Evolutionary conservation across 257 asterid species (phyloP), one percentile per base, ranked within the genome.

Genomic region (Forsythia suspensa): DNA sequence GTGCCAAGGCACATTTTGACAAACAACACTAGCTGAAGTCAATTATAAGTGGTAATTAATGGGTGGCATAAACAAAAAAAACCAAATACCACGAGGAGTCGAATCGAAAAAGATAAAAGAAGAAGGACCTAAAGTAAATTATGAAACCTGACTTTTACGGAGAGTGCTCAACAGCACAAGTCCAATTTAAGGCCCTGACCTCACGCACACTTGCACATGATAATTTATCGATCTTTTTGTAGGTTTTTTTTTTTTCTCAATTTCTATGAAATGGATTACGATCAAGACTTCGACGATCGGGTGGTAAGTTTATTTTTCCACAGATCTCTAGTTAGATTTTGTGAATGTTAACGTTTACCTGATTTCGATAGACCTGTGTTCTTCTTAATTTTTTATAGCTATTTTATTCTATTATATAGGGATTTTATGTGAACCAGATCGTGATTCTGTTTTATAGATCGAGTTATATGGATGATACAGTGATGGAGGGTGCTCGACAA

Each of bases 281-380:
- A 84, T 5, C 80, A 81, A n/a, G 91, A 87, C 71, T 83, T 84
- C 52, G 86, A 81, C 76, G 87, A 76, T 52, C 88, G 75, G 21
- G 75, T 41, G 74, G 68, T 20, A 21, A 59, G 68, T 20, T n/a
- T 13, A 4, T 39, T 71, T 71, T 71, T 65, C 34, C 74, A 11
- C 52, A 71, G 85, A 78, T 83, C 81, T 84, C 77, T 21, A 37
- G 6, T 29, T 68, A 40, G 20, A 6, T 71, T 69, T 12, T 59
- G 55, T 37, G 12, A 44, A 29, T 74, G 20, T 76, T 38, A 38
- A 9, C 4, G 20, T 81, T 40, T 37, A 20, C 46, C 36, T 77
- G 21, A 48, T 59, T 80, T 84, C 42, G 6, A 8, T 71, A 76
- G 89, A 85, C 90, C 90, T 82, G 80, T 15, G 66, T 67, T 75